phyloP scores from a whole-genome alignment of 2,329 filamentous ascomycete genomes.

The Aspergillus sp. region DNA sequence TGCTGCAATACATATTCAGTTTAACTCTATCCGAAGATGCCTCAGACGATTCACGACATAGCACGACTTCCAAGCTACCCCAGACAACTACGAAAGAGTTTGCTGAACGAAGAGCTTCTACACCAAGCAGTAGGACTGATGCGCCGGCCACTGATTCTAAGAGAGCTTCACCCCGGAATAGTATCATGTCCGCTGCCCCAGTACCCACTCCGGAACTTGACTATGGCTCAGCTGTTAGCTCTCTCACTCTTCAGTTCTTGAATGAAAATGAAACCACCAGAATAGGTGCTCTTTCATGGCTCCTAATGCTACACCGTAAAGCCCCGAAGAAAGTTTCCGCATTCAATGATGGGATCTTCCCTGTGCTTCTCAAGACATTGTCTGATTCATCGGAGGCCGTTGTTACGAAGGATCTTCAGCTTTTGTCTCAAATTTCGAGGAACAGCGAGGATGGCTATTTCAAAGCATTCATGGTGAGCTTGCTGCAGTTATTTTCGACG shows the following conservation, averaged over 20 bases:
- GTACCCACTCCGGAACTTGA: slow-evolving; percentile 69
- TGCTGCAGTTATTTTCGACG: slow-evolving; percentile 92
- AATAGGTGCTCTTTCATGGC: slow-evolving; percentile 89
- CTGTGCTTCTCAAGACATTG: slow-evolving; percentile 89
- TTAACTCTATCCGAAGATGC: slow-evolving; percentile 77
- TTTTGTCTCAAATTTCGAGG: slow-evolving; percentile 92
- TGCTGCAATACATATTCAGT: slow-evolving; percentile 93
- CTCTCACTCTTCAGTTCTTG: slow-evolving; percentile 86
- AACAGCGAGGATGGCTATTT: slow-evolving; percentile 98
- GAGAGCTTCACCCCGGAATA: slow-evolving; percentile 44
- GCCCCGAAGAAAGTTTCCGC: slow-evolving; percentile 89
- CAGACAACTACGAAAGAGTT: slow-evolving; percentile 38
- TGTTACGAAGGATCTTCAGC: slow-evolving; percentile 88
- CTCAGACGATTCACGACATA: slow-evolving; percentile 41
- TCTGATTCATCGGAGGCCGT: slow-evolving; percentile 95
- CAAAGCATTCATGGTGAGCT: slow-evolving; percentile 95
- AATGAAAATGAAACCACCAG: slow-evolving; percentile 96
- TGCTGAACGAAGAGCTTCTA: slow-evolving; percentile 45
- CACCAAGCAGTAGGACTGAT: slow-evolving; percentile 33
- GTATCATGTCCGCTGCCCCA: slow-evolving; percentile 45
- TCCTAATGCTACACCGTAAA: slow-evolving; percentile 96
- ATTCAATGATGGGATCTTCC: slow-evolving; percentile 96
- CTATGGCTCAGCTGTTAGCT: slow-evolving; percentile 91
- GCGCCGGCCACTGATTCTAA: slow-evolving; percentile 27
- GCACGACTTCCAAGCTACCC: slow-evolving; percentile 43